phyloP scores from a whole-genome alignment of 2,329 filamentous ascomycete species.

The Penicillium sp. region DNA sequence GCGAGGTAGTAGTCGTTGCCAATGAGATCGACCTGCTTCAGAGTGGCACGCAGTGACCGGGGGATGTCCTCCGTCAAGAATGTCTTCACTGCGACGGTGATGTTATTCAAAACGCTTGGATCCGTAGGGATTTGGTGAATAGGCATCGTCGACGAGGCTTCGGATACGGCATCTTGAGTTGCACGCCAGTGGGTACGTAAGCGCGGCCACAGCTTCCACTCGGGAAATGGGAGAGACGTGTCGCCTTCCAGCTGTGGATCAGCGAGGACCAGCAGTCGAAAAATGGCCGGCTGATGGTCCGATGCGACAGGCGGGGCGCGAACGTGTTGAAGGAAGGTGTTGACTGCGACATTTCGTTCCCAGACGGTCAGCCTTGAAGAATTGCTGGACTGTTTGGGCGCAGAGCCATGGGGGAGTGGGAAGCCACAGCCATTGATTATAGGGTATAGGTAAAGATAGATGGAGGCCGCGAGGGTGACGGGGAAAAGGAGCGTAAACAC shows the following conservation, averaged over 20 bases:
- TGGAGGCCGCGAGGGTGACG: constrained; percentile 61
- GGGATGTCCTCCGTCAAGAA: constrained; percentile 63
- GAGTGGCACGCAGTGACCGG: constrained; percentile 57
- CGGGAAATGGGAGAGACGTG: constrained; percentile 62
- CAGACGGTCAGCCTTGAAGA: background rate
- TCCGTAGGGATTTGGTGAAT: constrained; percentile 12
- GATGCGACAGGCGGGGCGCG: constrained; percentile 8
- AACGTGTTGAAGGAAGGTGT: constrained; percentile 36
- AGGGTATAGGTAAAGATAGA: constrained; percentile 85
- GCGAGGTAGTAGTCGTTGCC: constrained; percentile 94
- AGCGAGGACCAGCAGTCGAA: constrained; percentile 78
- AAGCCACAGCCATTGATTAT: constrained; percentile 75
- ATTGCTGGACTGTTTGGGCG: background rate
- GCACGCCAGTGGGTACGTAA: constrained; percentile 34
- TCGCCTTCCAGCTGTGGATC: constrained; percentile 94
- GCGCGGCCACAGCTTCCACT: constrained; percentile 41
- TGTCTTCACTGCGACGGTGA: constrained; percentile 18
- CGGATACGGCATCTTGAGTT: constrained; percentile 9
- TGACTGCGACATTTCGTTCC: constrained; percentile 23
- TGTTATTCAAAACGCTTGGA: constrained; percentile 16
- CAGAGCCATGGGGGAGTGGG: constrained; percentile 45
- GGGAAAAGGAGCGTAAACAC: constrained; percentile 52
- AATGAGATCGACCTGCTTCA: constrained; percentile 79
- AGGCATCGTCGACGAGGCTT: constrained; percentile 6
- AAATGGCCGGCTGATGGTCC: constrained; percentile 54